Conservation (phyloP, 2,329 filamentous ascomycete genomes). For the Penicillium sp. region DNA sequence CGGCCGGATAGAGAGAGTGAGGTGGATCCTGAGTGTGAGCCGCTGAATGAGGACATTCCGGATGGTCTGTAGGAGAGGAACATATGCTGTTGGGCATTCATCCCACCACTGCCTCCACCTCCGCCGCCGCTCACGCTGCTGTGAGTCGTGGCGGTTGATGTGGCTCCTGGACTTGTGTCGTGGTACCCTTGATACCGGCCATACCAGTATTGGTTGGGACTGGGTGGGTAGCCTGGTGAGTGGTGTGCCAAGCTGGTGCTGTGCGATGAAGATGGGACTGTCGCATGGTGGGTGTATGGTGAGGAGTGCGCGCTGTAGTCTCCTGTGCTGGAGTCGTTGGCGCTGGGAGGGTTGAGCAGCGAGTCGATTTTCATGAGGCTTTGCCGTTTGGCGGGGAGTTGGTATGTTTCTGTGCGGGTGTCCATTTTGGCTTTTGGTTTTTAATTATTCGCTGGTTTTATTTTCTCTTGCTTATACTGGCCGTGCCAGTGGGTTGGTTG, state of each 20-base stretch:
- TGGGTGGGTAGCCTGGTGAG: constrained; percentile 36
- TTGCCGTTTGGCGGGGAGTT: constrained; percentile 30
- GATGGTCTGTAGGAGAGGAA: constrained; percentile 32
- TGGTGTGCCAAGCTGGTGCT: constrained; percentile 22
- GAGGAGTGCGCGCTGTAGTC: constrained; percentile 18
- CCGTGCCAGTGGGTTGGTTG: constrained; percentile 4
- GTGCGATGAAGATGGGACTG: constrained; percentile 18
- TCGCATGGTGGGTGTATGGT: constrained; percentile 23
- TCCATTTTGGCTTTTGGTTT: constrained; percentile 16
- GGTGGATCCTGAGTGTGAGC: neutral
- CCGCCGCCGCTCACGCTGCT: constrained; percentile 18
- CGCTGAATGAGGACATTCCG: constrained; percentile 9
- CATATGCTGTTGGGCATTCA: constrained; percentile 28
- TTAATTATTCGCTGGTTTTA: neutral
- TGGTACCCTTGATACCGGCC: constrained; percentile 26
- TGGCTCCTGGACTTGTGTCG: constrained; percentile 24
- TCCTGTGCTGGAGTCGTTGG: constrained; percentile 20
- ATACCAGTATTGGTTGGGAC: constrained; percentile 35
- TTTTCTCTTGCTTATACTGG: neutral
- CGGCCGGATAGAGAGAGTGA: neutral
- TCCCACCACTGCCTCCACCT: constrained; percentile 15
- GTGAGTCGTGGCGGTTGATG: constrained; percentile 24
- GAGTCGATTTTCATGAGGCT: constrained; percentile 41
- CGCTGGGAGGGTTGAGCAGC: constrained; percentile 33
- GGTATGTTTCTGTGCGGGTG: constrained; percentile 21